These are phyloP conservation scores for Pulveroboletus sp. DNA, from an alignment of 768 basidiomycete genomes.

Conservation along the genomic window DNA sequence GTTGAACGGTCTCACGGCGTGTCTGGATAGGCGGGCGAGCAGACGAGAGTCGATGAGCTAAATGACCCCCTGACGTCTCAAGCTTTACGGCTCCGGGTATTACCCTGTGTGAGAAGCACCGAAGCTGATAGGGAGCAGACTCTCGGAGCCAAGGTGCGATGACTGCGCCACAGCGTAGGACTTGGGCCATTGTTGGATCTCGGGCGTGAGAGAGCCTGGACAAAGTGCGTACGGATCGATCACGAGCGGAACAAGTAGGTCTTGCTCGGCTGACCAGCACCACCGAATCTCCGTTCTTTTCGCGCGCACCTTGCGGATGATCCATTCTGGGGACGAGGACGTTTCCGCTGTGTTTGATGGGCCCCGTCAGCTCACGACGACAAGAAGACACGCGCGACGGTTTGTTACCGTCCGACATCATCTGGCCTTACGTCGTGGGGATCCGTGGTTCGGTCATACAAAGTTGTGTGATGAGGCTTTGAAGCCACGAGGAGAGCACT, in stretches of 20 bases:
- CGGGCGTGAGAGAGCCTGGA: slow-evolving; percentile 1
- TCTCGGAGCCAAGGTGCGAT: neutral
- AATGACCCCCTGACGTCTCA: neutral
- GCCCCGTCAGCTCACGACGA: neutral
- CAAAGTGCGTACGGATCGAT: neutral
- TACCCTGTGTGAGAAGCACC: neutral
- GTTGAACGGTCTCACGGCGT: neutral
- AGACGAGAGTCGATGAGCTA: neutral
- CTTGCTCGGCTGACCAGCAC: neutral
- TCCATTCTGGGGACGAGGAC: slow-evolving; percentile 7
- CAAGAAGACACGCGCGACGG: neutral
- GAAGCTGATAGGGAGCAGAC: neutral
- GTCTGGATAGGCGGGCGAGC: neutral
- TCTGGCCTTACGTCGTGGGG: neutral
- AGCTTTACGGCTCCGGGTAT: neutral
- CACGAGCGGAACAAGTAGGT: neutral
- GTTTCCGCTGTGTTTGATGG: neutral
- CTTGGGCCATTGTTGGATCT: neutral
- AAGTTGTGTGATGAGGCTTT: neutral
- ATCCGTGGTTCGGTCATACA: no score
- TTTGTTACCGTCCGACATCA: neutral
- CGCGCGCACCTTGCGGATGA: slow-evolving; percentile 12
- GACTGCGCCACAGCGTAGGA: neutral
- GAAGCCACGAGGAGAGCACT: no score
- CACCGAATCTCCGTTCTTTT: slow-evolving; percentile 20